Evolutionary conservation across 2,329 filamentous ascomycete species (phyloP).

Genomic region (Fusarium graminum): DNA sequence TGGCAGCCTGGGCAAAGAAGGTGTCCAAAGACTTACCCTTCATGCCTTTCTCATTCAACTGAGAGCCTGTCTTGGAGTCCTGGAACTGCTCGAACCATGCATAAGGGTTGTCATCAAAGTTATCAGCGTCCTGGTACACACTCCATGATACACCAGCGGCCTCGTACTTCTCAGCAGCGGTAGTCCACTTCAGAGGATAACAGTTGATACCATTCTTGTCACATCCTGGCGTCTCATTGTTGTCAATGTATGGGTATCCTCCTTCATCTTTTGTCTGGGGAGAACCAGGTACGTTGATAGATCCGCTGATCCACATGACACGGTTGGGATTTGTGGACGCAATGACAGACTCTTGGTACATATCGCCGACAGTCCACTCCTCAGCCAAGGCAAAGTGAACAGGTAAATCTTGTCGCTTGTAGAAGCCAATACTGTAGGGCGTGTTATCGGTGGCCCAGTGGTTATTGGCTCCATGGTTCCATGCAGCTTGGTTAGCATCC

Average conservation of each 20-base stretch:
- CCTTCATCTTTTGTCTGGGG: slow-evolving; percentile 33
- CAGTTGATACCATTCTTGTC: slow-evolving; percentile 17
- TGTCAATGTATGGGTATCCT: slow-evolving; percentile 29
- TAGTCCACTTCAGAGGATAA: slow-evolving; percentile 19
- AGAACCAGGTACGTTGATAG: slow-evolving; percentile 63
- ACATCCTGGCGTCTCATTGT: slow-evolving; percentile 18
- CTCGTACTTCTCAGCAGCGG: slow-evolving; percentile 26
- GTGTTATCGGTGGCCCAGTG: slow-evolving; percentile 62
- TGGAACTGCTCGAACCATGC: slow-evolving; percentile 31
- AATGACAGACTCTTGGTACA: slow-evolving; percentile 67
- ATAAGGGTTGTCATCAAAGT: slow-evolving; percentile 26
- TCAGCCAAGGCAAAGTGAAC: slow-evolving; percentile 16
- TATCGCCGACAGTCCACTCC: slow-evolving; percentile 54
- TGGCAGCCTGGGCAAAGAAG: slow-evolving; percentile 2
- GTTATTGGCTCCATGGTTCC: slow-evolving; percentile 65
- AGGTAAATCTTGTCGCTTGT: slow-evolving; percentile 10
- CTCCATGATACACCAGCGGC: slow-evolving; percentile 23
- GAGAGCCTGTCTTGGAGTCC: slow-evolving; percentile 2
- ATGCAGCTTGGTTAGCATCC: slow-evolving; percentile 63
- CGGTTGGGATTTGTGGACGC: slow-evolving; percentile 67
- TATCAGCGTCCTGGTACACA: slow-evolving; percentile 19
- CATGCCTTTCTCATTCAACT: slow-evolving; percentile 15
- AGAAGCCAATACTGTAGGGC: slow-evolving; percentile 15
- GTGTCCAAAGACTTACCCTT: slow-evolving; percentile 6
- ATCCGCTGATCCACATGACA: slow-evolving; percentile 64